Conservation (phyloP, 495 filamentous ascomycete species). For the Cladorrhinum samala region DNA sequence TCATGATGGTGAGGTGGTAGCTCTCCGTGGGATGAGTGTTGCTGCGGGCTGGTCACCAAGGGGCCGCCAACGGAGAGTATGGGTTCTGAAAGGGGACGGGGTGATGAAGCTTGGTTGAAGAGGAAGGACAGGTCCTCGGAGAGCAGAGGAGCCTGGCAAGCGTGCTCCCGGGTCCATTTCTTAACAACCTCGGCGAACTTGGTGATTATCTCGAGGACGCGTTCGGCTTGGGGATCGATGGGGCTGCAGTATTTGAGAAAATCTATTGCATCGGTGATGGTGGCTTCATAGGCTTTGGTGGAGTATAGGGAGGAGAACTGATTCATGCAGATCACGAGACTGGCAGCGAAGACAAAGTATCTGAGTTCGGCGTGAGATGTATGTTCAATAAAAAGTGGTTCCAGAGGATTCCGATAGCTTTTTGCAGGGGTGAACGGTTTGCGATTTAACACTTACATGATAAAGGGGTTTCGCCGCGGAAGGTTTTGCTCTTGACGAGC, state of each 20-base stretch:
- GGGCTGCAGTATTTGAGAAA: conserved; percentile 58
- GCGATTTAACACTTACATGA: conserved; percentile 59
- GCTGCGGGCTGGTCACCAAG: not conserved
- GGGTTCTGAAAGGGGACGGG: conserved; percentile 8
- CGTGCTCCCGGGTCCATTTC: conserved; percentile 35
- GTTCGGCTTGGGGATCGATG: conserved; percentile 57
- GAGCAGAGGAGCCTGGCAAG: conserved; percentile 34
- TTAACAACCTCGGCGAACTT: conserved; percentile 53
- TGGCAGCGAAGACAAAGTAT: conserved; percentile 68
- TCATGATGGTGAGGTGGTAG: not conserved
- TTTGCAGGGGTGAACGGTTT: no score
- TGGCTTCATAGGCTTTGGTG: conserved; percentile 47
- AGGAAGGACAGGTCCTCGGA: conserved; percentile 32
- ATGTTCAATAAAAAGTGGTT: not conserved
- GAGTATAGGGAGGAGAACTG: conserved; percentile 61
- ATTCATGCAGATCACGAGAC: conserved; percentile 61
- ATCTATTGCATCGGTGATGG: conserved; percentile 52
- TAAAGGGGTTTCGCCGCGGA: conserved; percentile 61
- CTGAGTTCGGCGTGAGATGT: conserved; percentile 18
- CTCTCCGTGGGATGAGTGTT: not conserved
- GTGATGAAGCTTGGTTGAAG: conserved; percentile 14
- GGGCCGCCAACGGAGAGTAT: not conserved
- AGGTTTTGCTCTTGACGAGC: conserved; percentile 54
- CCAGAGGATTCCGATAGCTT: no score
- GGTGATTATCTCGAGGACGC: conserved; percentile 58